Conservation (phyloP, 176 grass and related monocot genomes). For the Eremochloa ophiuroides region DNA sequence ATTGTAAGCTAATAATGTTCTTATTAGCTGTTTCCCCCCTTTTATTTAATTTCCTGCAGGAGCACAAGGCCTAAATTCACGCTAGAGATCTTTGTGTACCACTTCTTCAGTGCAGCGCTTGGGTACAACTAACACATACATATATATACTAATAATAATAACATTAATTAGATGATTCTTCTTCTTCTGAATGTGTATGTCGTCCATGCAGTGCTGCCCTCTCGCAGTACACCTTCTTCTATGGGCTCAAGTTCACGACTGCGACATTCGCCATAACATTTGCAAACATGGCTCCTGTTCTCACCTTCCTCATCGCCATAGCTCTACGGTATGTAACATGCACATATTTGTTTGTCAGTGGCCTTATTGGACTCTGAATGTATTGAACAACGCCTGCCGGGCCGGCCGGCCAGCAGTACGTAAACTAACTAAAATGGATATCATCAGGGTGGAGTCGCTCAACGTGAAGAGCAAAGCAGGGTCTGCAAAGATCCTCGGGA, state of each 20-base stretch:
- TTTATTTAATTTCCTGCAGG: slow-evolving; percentile 26
- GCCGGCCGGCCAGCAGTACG: too few relatives aligned
- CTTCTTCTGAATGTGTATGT: neutral
- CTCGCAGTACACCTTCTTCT: slow-evolving; percentile 68
- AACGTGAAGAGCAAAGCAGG: slow-evolving; percentile 58
- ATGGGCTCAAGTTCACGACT: slow-evolving; percentile 64
- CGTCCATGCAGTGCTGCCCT: slow-evolving; percentile 51
- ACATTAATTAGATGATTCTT: neutral
- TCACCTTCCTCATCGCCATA: slow-evolving; percentile 76
- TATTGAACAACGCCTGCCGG: too few relatives aligned
- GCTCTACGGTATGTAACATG: slow-evolving; percentile 48
- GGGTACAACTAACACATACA: slow-evolving; percentile 33
- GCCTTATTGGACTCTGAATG: too few relatives aligned
- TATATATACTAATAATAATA: neutral
- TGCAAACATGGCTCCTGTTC: slow-evolving; percentile 65
- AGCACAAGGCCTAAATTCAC: slow-evolving; percentile 80
- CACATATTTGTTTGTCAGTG: too few relatives aligned
- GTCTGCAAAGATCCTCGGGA: slow-evolving; percentile 52
- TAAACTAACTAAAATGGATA: too few relatives aligned
- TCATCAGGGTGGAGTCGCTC: slow-evolving; percentile 56
- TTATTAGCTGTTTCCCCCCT: neutral
- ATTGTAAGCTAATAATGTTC: neutral
- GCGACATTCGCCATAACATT: slow-evolving; percentile 82
- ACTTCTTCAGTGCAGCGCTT: slow-evolving; percentile 70
- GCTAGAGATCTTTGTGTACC: slow-evolving; percentile 53